Evolutionary conservation across 2,329 filamentous ascomycete genomes (phyloP), one percentile per base, ranked within the genome.

Genomic region (Teratosphaeria pseudoeucalypti): DNA sequence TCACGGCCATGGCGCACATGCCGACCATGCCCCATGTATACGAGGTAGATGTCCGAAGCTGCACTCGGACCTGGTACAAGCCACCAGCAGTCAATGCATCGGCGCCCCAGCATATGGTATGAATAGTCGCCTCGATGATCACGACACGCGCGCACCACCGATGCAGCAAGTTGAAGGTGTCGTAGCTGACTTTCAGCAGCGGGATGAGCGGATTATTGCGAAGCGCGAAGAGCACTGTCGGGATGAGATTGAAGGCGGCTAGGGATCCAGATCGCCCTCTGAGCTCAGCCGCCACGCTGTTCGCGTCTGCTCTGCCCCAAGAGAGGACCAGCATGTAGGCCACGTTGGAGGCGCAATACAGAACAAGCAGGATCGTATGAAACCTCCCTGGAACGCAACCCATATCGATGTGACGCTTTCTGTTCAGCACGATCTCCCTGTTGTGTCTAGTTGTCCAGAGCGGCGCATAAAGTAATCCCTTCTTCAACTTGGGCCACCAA

Each of bases 121-220:
- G 90, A 14, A 87, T 78, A 55, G 90, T 66, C n/a, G 81, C 76
- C 71, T 92, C 85, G 1, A 86, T 60, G 27, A 90, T 82, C 49
- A 88, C 82, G 52, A 92, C 83, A 29, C 90, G 83, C 32, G 89
- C 90, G 62, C 90, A 82, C 89, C 89, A 95, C 64, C 90, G 83
- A 73, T 95, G 90, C 56, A 94, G 78, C 9, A 94, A 85, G 72
- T 97, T 97, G 81, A 95, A 97, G 0, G 92, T 95, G 74, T 97
- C 94, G 76, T 96, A 99, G 73, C 89, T 92, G 72, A 97, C 87
- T 67, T 87, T 84, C 60, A 97, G 81, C 37, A 95, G 74, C 3
- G 79, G 74, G 70, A 97, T 96, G 55, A 96, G 79, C 9, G 90
- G 90, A 76, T 97, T 99, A 78, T 97, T 97, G 71, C 94, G 88